Conservation (phyloP, 139 green algal species). For the Asterochloris erici region DNA sequence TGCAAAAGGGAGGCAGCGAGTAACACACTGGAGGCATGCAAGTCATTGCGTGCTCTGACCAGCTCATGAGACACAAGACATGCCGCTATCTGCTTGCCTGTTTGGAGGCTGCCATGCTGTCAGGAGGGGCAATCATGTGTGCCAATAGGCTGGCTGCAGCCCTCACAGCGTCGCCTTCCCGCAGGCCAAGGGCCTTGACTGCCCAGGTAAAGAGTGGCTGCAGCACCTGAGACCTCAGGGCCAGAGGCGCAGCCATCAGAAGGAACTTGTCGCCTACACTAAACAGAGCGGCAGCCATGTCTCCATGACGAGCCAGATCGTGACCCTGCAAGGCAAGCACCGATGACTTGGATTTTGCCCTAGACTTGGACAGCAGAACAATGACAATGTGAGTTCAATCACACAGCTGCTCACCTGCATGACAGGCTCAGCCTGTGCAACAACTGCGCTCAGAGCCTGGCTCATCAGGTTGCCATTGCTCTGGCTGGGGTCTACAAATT, state of each 20-base stretch:
- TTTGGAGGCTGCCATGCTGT: neutral
- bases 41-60: too few species aligned
- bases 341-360: neutral
- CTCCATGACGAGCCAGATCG: neutral
- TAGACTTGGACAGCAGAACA: neutral
- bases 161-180: neutral
- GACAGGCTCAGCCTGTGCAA: neutral
- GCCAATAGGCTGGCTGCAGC: neutral
- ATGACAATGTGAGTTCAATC: neutral
- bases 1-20: too few species aligned
- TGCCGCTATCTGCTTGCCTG: neutral
- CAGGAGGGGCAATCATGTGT: neutral
- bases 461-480: neutral
- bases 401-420: neutral
- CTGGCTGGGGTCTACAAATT: neutral
- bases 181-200: neutral
- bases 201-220: neutral
- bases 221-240: neutral
- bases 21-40: too few species aligned
- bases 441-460: neutral
- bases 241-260: neutral
- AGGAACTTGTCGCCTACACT: slow-evolving; percentile 5
- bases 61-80: too few species aligned
- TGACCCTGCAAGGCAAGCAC: neutral
- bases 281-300: slow-evolving; percentile 9